A percentile compares a stretch with the other conserved stretches of the same genome.
Evolutionary conservation across 768 basidiomycete species (phyloP).

Genomic region (Mycena galopus): DNA sequence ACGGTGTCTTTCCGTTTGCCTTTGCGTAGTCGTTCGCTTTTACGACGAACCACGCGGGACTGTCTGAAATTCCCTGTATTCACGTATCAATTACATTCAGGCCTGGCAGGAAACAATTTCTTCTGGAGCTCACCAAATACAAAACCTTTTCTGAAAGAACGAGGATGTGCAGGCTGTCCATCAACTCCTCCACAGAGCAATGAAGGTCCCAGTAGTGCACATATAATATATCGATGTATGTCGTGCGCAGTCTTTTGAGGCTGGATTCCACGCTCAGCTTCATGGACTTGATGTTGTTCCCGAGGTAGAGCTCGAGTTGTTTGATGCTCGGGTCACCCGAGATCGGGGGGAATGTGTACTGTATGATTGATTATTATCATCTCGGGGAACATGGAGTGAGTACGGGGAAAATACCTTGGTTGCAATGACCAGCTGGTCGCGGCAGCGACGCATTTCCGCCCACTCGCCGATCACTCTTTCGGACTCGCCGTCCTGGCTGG

Average conservation of each 20-base stretch:
- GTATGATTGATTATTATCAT: too few species aligned
- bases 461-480: too few species aligned
- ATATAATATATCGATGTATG: conserved; percentile 70
- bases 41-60: conserved; percentile 55
- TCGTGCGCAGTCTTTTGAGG: conserved; percentile 61
- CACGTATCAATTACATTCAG: too few species aligned
- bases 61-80: conserved; percentile 49
- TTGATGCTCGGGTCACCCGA: too few species aligned
- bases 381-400: too few species aligned
- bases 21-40: conserved; percentile 58
- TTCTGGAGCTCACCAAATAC: too few species aligned
- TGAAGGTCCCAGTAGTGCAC: conserved; percentile 66
- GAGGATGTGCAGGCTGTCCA: conserved; percentile 57
- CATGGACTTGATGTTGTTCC: conserved; percentile 63
- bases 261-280: conserved; percentile 49
- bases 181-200: conserved; percentile 59
- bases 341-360: too few species aligned
- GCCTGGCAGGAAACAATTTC: too few species aligned
- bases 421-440: too few species aligned
- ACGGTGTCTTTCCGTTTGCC: conserved; percentile 53
- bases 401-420: too few species aligned
- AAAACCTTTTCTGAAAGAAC: conserved; percentile 58
- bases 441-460: too few species aligned
- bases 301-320: conserved; percentile 48
- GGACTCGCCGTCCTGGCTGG: too few species aligned